Conservation (phyloP, 768 basidiomycete species). For the Auricularia sp. region DNA sequence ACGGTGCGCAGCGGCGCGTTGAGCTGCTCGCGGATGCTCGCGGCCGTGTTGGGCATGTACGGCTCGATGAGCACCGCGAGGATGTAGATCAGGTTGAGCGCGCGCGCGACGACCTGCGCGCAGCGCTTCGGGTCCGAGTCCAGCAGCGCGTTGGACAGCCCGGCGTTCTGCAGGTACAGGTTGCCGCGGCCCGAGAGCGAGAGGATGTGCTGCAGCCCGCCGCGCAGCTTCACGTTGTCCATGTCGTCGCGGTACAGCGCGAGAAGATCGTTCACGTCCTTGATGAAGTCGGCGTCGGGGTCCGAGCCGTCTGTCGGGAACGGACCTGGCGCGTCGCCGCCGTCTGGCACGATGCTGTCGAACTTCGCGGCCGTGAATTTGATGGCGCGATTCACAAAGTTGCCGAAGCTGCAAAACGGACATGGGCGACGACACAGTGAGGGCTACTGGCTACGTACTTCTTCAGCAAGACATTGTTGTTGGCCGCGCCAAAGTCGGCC, state of each 20-base stretch:
- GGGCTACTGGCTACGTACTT: constrained; percentile 43
- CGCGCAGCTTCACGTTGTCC: constrained; percentile 84
- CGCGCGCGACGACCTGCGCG: constrained; percentile 80
- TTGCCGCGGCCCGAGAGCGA: constrained; percentile 81
- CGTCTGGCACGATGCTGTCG: constrained; percentile 68
- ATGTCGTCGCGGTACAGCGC: constrained; percentile 76
- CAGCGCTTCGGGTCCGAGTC: constrained; percentile 72
- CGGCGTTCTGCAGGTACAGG: constrained; percentile 85
- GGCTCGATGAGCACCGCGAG: constrained; percentile 81
- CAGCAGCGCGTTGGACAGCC: constrained; percentile 84
- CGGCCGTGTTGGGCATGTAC: constrained; percentile 90
- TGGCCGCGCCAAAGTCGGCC: constrained; percentile 84
- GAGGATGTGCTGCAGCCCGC: constrained; percentile 85
- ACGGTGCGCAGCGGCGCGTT: constrained; percentile 81
- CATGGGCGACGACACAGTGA: neutral
- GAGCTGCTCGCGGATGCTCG: constrained; percentile 71
- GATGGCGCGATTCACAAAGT: constrained; percentile 90
- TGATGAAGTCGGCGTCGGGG: constrained; percentile 63
- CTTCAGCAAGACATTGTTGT: constrained; percentile 88
- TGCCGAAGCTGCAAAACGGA: constrained; percentile 61
- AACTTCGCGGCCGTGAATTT: constrained; percentile 89
- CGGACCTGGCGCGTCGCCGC: constrained; percentile 57
- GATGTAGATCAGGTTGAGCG: constrained; percentile 86
- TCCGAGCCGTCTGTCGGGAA: constrained; percentile 44
- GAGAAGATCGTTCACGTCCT: constrained; percentile 68